phyloP scores from a whole-genome alignment of 169 alveolate species.

The Eimeria brunetti region DNA sequence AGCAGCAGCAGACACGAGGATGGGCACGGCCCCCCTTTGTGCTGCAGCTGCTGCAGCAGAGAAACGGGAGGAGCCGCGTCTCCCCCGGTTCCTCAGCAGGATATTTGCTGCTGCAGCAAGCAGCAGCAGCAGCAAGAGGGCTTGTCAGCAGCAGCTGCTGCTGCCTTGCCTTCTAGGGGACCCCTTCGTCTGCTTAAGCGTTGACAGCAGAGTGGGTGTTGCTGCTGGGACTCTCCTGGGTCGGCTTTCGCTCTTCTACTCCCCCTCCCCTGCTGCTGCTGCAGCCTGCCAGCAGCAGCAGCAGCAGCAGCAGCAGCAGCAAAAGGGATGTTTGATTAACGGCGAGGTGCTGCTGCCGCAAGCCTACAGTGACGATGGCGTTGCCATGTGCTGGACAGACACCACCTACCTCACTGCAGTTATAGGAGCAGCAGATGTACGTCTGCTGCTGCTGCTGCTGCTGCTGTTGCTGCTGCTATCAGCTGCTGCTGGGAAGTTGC shows the following conservation, averaged over 20 bases:
- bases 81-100: slow-evolving; percentile 8
- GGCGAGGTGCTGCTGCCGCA: slow-evolving; percentile 67
- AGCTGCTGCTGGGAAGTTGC: not conserved
- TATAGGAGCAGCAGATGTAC: slow-evolving; percentile 60
- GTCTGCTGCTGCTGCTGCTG: not conserved
- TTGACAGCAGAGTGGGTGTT: slow-evolving; percentile 67
- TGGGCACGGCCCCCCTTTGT: slow-evolving; percentile 11
- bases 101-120: slow-evolving; percentile 23
- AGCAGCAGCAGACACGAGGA: not conserved
- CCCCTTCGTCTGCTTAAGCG: slow-evolving; percentile 55
- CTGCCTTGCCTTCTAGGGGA: slow-evolving; percentile 73
- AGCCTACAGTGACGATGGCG: slow-evolving; percentile 74
- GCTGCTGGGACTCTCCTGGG: slow-evolving; percentile 77
- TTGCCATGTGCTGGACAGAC: slow-evolving; percentile 67
- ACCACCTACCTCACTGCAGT: slow-evolving; percentile 60
- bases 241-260: slow-evolving; percentile 67
- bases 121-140: slow-evolving; percentile 2
- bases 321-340: not conserved
- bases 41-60: slow-evolving; percentile 19
- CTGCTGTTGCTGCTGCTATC: not conserved
- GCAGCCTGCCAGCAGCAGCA: not conserved
- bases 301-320: slow-evolving; percentile 27
- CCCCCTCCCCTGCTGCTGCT: not conserved
- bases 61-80: not conserved
- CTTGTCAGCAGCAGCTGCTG: slow-evolving; percentile 40